A percentile compares a stretch with the other conserved stretches of the same genome.
phyloP scores from a whole-genome alignment of 805 yeast genomes.

The Metschnikowia peoriensis region DNA sequence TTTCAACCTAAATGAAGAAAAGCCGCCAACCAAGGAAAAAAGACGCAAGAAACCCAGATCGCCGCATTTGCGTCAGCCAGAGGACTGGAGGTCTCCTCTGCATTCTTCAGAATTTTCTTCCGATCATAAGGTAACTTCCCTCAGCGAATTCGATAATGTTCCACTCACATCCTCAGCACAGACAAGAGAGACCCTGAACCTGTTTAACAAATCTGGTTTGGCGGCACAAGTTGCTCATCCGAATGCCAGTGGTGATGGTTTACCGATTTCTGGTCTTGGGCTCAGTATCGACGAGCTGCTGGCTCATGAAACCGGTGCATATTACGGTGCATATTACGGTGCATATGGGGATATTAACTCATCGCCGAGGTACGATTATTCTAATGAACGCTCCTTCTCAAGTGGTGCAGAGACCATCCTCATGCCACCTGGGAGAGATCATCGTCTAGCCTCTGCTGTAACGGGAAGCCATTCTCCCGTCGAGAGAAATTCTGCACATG shows the following conservation, averaged over 20 bases:
- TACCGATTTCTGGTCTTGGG: neutral
- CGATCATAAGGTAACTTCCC: neutral
- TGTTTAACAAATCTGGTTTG: neutral
- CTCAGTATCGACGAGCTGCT: neutral
- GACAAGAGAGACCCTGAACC: neutral
- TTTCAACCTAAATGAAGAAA: neutral
- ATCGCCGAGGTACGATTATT: neutral
- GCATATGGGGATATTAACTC: neutral
- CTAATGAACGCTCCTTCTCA: neutral
- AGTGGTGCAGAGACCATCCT: neutral
- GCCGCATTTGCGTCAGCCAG: neutral
- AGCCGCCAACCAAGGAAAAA: neutral
- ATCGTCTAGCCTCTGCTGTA: neutral
- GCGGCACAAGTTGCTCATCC: neutral
- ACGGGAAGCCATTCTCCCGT: neutral
- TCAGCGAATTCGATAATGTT: neutral
- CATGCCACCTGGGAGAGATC: neutral
- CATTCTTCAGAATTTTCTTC: neutral
- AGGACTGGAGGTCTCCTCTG: neutral
- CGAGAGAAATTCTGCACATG: neutral
- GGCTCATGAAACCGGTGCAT: neutral
- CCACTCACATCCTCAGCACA: neutral
- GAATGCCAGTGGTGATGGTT: neutral
- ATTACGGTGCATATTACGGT: neutral
- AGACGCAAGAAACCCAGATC: neutral